A percentile compares a stretch with the other conserved stretches of the same genome.
Conservation (phyloP, 768 basidiomycete genomes). For the Boletus insuetus region DNA sequence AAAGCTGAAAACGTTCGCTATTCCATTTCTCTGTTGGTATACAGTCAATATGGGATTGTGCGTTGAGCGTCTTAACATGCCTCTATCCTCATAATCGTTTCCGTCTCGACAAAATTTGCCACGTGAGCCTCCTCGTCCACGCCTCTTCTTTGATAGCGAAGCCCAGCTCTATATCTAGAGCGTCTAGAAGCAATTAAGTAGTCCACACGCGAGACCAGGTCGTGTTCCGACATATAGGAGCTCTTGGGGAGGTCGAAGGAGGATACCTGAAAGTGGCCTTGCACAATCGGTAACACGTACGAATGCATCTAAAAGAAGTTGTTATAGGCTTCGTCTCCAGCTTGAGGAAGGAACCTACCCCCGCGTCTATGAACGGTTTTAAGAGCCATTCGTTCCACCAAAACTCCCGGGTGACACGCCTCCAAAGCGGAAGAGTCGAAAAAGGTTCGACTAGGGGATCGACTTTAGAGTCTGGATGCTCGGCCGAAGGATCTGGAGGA, state of each 20-base stretch:
- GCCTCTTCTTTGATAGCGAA: slow-evolving; percentile 92
- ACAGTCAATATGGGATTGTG: neutral
- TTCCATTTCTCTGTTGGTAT: slow-evolving; percentile 61
- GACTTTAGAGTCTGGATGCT: slow-evolving; percentile 35
- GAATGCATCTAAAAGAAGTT: slow-evolving; percentile 58
- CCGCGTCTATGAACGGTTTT: slow-evolving; percentile 83
- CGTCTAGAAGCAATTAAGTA: slow-evolving; percentile 84
- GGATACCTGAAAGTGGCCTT: slow-evolving; percentile 84
- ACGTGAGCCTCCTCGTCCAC: slow-evolving; percentile 92
- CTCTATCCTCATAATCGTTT: slow-evolving; percentile 81
- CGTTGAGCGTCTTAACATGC: slow-evolving; percentile 37
- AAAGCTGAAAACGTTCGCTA: slow-evolving; percentile 79
- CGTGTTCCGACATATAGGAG: slow-evolving; percentile 35
- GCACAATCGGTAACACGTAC: slow-evolving; percentile 88
- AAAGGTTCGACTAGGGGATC: slow-evolving; percentile 69
- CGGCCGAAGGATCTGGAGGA: slow-evolving; percentile 32
- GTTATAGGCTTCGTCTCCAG: neutral
- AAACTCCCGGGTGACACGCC: slow-evolving; percentile 83
- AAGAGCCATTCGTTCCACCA: slow-evolving; percentile 96
- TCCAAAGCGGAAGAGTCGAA: slow-evolving; percentile 82
- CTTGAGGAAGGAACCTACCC: slow-evolving; percentile 47
- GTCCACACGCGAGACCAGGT: slow-evolving; percentile 49
- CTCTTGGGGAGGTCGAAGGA: slow-evolving; percentile 58
- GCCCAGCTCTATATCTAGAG: slow-evolving; percentile 84
- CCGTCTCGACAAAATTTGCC: slow-evolving; percentile 95